These are phyloP conservation scores for Cytospora chrysosperma DNA, from an alignment of 2,329 filamentous ascomycete genomes.

Conservation along the genomic window DNA sequence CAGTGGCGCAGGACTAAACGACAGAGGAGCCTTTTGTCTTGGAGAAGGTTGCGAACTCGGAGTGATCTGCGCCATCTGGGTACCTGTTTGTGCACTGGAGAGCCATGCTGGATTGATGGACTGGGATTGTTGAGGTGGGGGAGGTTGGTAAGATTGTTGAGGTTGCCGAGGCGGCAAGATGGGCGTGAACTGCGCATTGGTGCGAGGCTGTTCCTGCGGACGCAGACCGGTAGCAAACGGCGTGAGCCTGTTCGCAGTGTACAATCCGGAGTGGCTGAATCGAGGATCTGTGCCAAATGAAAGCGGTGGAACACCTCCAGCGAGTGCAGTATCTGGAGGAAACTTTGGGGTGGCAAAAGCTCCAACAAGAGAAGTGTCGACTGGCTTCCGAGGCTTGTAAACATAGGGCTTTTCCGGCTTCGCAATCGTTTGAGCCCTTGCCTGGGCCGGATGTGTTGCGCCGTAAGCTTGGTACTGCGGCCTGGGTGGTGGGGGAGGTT, in stretches of 20 bases:
- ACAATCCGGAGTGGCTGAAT: conserved; percentile 25
- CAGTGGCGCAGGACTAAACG: neutral
- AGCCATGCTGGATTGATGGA: conserved; percentile 19
- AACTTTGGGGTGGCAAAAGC: conserved; percentile 40
- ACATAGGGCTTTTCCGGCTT: conserved; percentile 50
- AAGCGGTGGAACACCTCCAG: conserved; percentile 21
- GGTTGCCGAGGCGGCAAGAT: neutral
- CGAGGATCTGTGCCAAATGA: conserved; percentile 29
- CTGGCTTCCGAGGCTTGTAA: conserved; percentile 49
- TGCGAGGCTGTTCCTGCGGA: conserved; percentile 27
- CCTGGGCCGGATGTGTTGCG: conserved; percentile 24
- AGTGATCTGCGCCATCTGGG: neutral
- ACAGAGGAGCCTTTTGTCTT: conserved; percentile 2
- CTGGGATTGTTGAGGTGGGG: neutral
- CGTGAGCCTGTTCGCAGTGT: conserved; percentile 31
- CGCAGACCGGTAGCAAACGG: conserved; percentile 32
- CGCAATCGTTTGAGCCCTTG: conserved; percentile 12
- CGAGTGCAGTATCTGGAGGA: conserved; percentile 29
- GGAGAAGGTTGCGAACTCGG: conserved; percentile 3
- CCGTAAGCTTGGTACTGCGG: conserved; percentile 26
- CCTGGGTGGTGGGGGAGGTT: conserved; percentile 33
- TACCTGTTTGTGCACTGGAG: neutral
- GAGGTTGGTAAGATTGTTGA: conserved; percentile 4
- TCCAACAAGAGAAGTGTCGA: conserved; percentile 27
- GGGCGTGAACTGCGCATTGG: conserved; percentile 9